Base-by-base conservation (phyloP, 768 basidiomycete genomes). In the Lactarius indigo region DNA sequence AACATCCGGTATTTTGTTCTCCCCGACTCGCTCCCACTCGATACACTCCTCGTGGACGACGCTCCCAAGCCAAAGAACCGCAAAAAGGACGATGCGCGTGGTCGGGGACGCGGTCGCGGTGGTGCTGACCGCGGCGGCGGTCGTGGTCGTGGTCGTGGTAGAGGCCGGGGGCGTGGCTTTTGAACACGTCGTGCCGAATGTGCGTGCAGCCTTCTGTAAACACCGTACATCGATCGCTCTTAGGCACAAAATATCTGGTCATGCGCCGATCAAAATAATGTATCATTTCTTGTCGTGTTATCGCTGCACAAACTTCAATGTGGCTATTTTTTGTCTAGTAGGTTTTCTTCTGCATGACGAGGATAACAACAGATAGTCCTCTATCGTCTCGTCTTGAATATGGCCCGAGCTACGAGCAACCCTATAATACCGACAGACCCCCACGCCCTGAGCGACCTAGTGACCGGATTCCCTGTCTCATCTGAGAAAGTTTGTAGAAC, bases 41-140 rank as follows among this genome's bases (percentile, higher is more conserved):
- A 99, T 76, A 98, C 97, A 26, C 85, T 99, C 8, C 85, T 99
- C 9, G 95, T 99, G 31, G 96, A 99, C 76, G 97, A 99, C 74
- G 92, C 95, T 17, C 97, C 96, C 5, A 96, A 96, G 79, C 95
- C 96, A 20, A 97, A 96, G 76, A 88, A 85, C 55, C 84, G 89
- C 77, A 95, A 92, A 80, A 96, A 96, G 83, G 94, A 92, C 12
- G 91, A 89, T 52, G 76, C 81, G 2, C 81, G 92, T 59, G 91
- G 91, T 0, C 79, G 83, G 2, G 84, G 82, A 1, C 82, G 90
- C 12, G 87, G 86, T 17, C 74, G 80, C 57, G 74, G 80, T 3
- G 78, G 78, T 26, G 76, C 79, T 55, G 77, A 84, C 20, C 80
- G 81, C 9, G 63, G 57, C 3, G 7, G 82, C 13, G 84, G 81